phyloP scores from a whole-genome alignment of 2,329 filamentous ascomycete species.

The Neofusicoccum laricinum region DNA sequence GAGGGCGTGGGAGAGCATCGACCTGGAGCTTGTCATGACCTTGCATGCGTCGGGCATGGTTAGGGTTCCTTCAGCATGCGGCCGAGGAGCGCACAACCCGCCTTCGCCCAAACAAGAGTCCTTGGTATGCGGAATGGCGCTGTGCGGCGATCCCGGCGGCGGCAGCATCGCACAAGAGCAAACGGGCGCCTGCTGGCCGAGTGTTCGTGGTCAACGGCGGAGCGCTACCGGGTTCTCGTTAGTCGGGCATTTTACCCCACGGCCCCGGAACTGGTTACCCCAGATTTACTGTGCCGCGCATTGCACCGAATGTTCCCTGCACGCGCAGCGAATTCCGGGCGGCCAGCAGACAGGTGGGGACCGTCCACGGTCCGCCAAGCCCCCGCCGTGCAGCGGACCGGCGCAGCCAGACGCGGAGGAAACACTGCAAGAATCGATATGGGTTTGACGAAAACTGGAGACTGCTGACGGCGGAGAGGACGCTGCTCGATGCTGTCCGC shows the following conservation, averaged over 20 bases:
- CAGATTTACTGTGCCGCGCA: slow-evolving; percentile 17
- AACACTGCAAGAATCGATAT: neutral
- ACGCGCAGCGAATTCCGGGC: neutral
- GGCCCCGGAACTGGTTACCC: slow-evolving; percentile 7
- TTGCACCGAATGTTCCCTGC: neutral
- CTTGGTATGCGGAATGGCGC: neutral
- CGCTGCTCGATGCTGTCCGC: neutral
- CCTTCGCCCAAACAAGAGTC: slow-evolving; percentile 3
- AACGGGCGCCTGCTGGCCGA: neutral
- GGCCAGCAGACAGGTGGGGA: neutral
- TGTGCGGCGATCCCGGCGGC: neutral
- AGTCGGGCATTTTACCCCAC: slow-evolving; percentile 15
- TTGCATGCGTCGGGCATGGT: slow-evolving; percentile 1
- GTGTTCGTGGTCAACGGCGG: neutral
- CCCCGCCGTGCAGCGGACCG: neutral
- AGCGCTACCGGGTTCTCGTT: neutral
- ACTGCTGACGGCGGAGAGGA: neutral
- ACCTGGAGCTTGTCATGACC: neutral
- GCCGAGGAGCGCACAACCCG: neutral
- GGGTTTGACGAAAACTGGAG: neutral
- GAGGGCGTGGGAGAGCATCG: neutral
- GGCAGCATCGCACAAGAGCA: neutral
- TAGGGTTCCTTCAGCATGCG: slow-evolving; percentile 2
- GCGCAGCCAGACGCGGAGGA: neutral
- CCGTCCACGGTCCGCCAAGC: neutral